phyloP scores from a whole-genome alignment of 257 asterid genomes.

The Scutellaria galericulata region DNA sequence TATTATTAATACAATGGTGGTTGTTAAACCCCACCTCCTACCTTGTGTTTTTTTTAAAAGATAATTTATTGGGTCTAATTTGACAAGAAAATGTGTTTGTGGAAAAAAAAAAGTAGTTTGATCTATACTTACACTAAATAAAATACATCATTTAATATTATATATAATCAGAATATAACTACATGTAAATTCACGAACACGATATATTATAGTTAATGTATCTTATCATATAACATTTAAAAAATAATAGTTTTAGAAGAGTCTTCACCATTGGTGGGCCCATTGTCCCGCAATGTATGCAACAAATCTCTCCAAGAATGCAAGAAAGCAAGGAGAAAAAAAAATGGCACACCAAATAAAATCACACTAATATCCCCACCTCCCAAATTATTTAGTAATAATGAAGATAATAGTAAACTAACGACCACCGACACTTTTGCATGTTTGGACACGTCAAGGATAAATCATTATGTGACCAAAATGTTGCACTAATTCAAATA shows the following conservation, averaged over 20 bases:
- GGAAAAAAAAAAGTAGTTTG: too few species aligned
- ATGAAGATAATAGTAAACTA: neutral
- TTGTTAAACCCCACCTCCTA: slow-evolving; percentile 24
- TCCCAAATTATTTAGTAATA: too few species aligned
- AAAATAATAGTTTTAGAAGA: too few species aligned
- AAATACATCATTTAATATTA: too few species aligned
- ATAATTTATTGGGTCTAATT: neutral
- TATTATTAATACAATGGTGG: slow-evolving; percentile 1
- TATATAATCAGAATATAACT: too few species aligned
- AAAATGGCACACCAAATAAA: neutral
- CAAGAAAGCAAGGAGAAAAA: neutral
- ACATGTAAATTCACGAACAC: too few species aligned
- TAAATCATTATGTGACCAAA: neutral
- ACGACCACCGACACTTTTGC: slow-evolving; percentile 47
- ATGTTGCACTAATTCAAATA: neutral
- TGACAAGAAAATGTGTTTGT: too few species aligned
- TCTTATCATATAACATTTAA: too few species aligned
- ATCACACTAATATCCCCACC: neutral
- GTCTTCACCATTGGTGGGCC: slow-evolving; percentile 8
- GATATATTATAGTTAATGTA: too few species aligned
- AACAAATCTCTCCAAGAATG: slow-evolving; percentile 46
- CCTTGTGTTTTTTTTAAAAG: neutral
- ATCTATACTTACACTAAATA: too few species aligned
- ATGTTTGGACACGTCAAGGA: neutral
- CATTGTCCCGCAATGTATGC: slow-evolving; percentile 43